These are phyloP conservation scores for Sanghuangporus weigelae DNA, from an alignment of 1,284 basidiomycete species.

Conservation along the genomic window DNA sequence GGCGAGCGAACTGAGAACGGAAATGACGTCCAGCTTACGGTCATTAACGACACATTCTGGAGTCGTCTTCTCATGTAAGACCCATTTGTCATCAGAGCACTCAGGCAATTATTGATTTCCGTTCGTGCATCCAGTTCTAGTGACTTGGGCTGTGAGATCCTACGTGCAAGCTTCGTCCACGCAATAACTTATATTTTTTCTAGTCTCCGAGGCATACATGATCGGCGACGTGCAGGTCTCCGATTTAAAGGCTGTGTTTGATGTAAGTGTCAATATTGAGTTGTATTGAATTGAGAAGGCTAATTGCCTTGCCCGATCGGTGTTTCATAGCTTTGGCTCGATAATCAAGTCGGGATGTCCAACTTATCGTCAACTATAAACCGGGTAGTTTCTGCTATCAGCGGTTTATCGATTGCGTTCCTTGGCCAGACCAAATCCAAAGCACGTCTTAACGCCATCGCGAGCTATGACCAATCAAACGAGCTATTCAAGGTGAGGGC, in stretches of 20 bases:
- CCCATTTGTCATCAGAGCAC: not conserved
- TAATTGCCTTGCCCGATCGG: conserved; percentile 15
- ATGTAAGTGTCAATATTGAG: conserved; percentile 45
- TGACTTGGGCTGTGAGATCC: conserved; percentile 64
- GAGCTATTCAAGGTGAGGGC: conserved; percentile 62
- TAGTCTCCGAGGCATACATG: conserved; percentile 89
- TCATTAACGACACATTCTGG: conserved; percentile 78
- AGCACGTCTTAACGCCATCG: conserved; percentile 78
- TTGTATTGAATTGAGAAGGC: conserved; percentile 11
- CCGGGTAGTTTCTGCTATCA: conserved; percentile 61
- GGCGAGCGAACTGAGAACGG: conserved; percentile 47
- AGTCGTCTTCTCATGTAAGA: conserved; percentile 63
- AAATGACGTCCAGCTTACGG: conserved; percentile 57
- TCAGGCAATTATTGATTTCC: not conserved
- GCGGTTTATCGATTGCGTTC: conserved; percentile 73
- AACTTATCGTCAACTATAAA: conserved; percentile 61
- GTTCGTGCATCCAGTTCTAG: conserved; percentile 42
- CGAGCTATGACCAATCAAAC: conserved; percentile 88
- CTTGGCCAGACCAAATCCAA: conserved; percentile 76
- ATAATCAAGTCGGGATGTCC: conserved; percentile 70
- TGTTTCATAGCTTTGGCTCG: conserved; percentile 66
- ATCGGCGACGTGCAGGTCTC: conserved; percentile 72
- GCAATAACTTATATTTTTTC: conserved; percentile 21
- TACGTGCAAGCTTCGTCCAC: conserved; percentile 3
- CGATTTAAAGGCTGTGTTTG: conserved; percentile 71